phyloP scores from a whole-genome alignment of 2,329 filamentous ascomycete genomes.

The Teratosphaeria destructans region DNA sequence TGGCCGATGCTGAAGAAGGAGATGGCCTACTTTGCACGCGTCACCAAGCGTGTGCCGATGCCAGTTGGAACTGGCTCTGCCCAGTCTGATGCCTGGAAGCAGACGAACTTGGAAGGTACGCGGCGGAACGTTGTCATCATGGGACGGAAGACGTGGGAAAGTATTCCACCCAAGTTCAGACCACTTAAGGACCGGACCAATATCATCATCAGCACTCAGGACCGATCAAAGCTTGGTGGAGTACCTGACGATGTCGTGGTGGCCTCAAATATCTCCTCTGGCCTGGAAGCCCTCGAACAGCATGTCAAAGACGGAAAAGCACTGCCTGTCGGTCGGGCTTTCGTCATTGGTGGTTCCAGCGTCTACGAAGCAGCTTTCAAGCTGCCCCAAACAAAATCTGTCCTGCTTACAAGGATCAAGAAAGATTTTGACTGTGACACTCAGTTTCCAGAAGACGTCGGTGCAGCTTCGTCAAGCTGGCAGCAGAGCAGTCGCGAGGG shows the following conservation, averaged over 20 bases:
- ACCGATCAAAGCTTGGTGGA: constrained; percentile 10
- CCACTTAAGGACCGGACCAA: constrained; percentile 74
- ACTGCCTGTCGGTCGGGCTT: constrained; percentile 48
- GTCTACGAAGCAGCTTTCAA: constrained; percentile 66
- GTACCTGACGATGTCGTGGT: constrained; percentile 43
- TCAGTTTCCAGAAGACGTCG: constrained; percentile 55
- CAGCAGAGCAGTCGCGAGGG: constrained; percentile 40
- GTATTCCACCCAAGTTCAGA: constrained; percentile 66
- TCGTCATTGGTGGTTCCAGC: constrained; percentile 82
- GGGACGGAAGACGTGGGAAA: constrained; percentile 96
- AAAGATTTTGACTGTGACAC: constrained; percentile 68
- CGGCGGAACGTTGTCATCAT: constrained; percentile 66
- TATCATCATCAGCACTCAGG: constrained; percentile 59
- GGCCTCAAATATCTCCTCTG: constrained; percentile 28
- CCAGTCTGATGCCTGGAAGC: constrained; percentile 15
- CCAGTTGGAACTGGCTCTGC: constrained; percentile 25
- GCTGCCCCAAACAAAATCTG: constrained; percentile 45
- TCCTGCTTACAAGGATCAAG: constrained; percentile 60
- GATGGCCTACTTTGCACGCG: constrained; percentile 89
- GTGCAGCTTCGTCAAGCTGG: constrained; percentile 40
- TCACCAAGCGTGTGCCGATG: constrained; percentile 64
- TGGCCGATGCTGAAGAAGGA: constrained; percentile 85
- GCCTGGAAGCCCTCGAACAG: constrained; percentile 23
- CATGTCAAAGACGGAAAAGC: constrained; percentile 14
- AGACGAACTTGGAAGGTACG: constrained; percentile 10